A percentile compares a stretch with the other conserved stretches of the same genome.
Conservation (phyloP, 1,139 yeast genomes). For the Hansenula lynferdii region DNA sequence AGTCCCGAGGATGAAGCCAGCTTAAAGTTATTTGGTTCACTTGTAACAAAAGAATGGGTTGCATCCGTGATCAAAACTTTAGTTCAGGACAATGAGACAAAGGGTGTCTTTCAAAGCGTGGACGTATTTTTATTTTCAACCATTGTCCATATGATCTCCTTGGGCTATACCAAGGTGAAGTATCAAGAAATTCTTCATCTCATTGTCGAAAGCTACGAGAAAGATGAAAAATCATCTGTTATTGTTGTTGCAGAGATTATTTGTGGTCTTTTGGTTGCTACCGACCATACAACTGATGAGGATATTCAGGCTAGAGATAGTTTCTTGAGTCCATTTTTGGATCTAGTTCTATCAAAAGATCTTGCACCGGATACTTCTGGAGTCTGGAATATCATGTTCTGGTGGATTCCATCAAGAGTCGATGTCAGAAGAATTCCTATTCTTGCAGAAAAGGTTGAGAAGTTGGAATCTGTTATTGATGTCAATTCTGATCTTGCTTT, state of each 20-base stretch:
- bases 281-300: slow-evolving; percentile 32
- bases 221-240: slow-evolving; percentile 61
- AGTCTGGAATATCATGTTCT: slow-evolving; percentile 74
- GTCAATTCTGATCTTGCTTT: slow-evolving; percentile 59
- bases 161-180: slow-evolving; percentile 32
- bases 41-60: slow-evolving; percentile 58
- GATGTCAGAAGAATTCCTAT: slow-evolving; percentile 66
- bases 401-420: slow-evolving; percentile 66
- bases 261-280: slow-evolving; percentile 52
- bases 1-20: slow-evolving; percentile 37
- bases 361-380: slow-evolving; percentile 72
- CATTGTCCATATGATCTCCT: slow-evolving; percentile 40
- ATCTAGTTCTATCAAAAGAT: slow-evolving; percentile 47
- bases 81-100: slow-evolving; percentile 61
- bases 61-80: slow-evolving; percentile 45
- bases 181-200: slow-evolving; percentile 45
- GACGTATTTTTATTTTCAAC: slow-evolving; percentile 51
- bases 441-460: slow-evolving; percentile 39
- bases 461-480: slow-evolving; percentile 42
- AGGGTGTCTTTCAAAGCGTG: slow-evolving; percentile 55
- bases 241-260: slow-evolving; percentile 58
- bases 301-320: slow-evolving; percentile 38
- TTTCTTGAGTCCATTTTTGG: slow-evolving; percentile 40
- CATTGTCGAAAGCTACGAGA: slow-evolving; percentile 46
- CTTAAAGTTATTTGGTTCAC: slow-evolving; percentile 39